These are phyloP conservation scores for Phialemoniopsis sp. DNA, from an alignment of 2,329 filamentous ascomycete species.

Conservation along the genomic window DNA sequence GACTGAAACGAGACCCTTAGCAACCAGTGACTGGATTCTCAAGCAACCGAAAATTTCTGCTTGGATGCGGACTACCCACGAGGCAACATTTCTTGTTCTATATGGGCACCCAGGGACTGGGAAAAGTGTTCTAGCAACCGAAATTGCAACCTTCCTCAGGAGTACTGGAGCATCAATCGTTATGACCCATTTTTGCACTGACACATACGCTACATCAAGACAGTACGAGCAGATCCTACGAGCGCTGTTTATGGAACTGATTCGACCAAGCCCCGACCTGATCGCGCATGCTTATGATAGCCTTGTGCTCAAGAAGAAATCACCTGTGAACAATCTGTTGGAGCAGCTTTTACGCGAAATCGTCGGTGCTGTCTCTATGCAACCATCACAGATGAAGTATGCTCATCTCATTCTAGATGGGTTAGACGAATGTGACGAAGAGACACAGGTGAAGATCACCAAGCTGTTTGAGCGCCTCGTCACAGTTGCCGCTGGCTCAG, in stretches of 20 bases:
- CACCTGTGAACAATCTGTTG: slow-evolving; percentile 8
- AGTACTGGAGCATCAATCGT: slow-evolving; percentile 9
- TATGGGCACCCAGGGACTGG: slow-evolving; percentile 28
- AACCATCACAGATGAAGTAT: slow-evolving; percentile 5
- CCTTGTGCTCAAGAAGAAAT: slow-evolving; percentile 15
- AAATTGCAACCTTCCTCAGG: slow-evolving; percentile 22
- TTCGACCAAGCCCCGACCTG: slow-evolving; percentile 16
- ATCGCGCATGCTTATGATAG: slow-evolving; percentile 17
- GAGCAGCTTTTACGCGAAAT: slow-evolving; percentile 15
- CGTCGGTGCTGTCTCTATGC: slow-evolving; percentile 6
- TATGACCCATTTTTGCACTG: slow-evolving; percentile 26
- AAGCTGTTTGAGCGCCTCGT: slow-evolving; percentile 10
- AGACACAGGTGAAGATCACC: slow-evolving; percentile 8
- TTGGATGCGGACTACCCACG: slow-evolving; percentile 16
- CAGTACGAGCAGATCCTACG: slow-evolving; percentile 24
- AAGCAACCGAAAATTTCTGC: slow-evolving; percentile 16
- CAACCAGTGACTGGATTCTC: slow-evolving; percentile 27
- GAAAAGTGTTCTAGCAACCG: slow-evolving; percentile 26
- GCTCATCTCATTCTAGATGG: slow-evolving; percentile 23
- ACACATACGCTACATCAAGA: slow-evolving; percentile 21
- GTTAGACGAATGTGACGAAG: slow-evolving; percentile 14
- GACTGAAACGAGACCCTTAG: slow-evolving; percentile 18
- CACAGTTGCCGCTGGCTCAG: slow-evolving; percentile 2
- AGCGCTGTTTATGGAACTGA: slow-evolving; percentile 23
- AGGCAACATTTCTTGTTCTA: slow-evolving; percentile 20